A percentile compares a stretch with the other conserved stretches of the same genome.
Conservation (phyloP, 1,284 basidiomycete genomes). For the Tausonia pullulans region DNA sequence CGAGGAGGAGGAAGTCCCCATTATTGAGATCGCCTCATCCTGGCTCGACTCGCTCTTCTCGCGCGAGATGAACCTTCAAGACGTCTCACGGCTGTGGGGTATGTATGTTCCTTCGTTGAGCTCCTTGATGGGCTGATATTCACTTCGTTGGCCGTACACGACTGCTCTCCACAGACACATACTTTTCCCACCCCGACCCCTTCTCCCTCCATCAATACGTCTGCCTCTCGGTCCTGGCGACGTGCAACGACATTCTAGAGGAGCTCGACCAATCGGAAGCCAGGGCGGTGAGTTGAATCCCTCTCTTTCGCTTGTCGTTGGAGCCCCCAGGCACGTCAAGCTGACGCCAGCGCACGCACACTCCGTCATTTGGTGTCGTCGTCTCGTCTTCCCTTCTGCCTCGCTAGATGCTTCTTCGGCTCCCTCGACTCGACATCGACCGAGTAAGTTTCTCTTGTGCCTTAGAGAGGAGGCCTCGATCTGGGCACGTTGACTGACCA, state of each 20-base stretch:
- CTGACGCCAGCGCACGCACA: too few species aligned
- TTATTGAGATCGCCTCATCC: slow-evolving; percentile 28
- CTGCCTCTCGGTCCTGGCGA: slow-evolving; percentile 31
- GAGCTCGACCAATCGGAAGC: slow-evolving; percentile 32
- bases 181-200: slow-evolving; percentile 31
- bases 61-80: slow-evolving; percentile 32
- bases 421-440: slow-evolving; percentile 33
- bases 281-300: slow-evolving; percentile 17
- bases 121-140: background rate
- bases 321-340: too few species aligned
- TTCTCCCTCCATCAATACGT: slow-evolving; percentile 34
- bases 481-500: background rate
- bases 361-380: too few species aligned
- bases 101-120: slow-evolving; percentile 8
- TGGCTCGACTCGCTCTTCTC: slow-evolving; percentile 31
- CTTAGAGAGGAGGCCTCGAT: background rate
- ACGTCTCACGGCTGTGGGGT: slow-evolving; percentile 33
- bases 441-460: slow-evolving; percentile 22
- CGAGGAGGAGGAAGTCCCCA: slow-evolving; percentile 34
- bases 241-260: slow-evolving; percentile 34
- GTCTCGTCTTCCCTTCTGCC: background rate
- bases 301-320: too few species aligned
- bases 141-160: background rate
- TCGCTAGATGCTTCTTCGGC: slow-evolving; percentile 29
- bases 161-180: slow-evolving; percentile 24